Conservation (phyloP, 192 early-diverging fungal species). For the Umbelopsis sp. region DNA sequence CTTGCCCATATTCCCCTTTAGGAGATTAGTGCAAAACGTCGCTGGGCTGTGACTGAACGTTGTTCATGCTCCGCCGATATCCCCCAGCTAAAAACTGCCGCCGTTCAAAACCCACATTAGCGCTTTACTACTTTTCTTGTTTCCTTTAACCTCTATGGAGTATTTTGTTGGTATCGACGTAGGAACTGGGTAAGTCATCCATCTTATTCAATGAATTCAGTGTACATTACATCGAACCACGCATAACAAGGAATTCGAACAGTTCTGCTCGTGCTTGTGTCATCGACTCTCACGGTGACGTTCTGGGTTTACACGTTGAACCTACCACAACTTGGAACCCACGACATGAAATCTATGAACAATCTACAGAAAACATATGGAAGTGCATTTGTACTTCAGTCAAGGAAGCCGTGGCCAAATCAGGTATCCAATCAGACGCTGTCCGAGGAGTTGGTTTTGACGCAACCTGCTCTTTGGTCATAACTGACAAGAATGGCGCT, state of each 20-base stretch:
- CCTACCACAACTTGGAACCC: conserved; percentile 49
- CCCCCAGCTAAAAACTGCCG: not conserved
- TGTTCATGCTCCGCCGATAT: not conserved
- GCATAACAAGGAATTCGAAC: not conserved
- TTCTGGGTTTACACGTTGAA: conserved; percentile 49
- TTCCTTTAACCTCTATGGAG: not conserved
- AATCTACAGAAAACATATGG: conserved; percentile 74
- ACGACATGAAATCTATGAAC: conserved; percentile 61
- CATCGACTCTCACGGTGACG: conserved; percentile 45
- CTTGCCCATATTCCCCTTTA: conserved; percentile 6
- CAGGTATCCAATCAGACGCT: conserved; percentile 27
- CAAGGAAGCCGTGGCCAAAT: conserved; percentile 33
- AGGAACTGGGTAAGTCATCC: conserved; percentile 45
- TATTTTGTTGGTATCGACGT: conserved; percentile 65
- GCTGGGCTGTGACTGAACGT: not conserved
- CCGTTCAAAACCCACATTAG: not conserved
- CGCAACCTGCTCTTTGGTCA: conserved; percentile 76
- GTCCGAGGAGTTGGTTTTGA: conserved; percentile 77
- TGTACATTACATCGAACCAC: not conserved
- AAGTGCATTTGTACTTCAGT: conserved; percentile 48
- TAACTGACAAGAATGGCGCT: conserved; percentile 43
- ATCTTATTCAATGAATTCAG: not conserved
- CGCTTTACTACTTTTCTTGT: not conserved
- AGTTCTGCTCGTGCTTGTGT: conserved; percentile 56
- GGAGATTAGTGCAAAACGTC: not conserved